These are phyloP conservation scores for Knufia petricola DNA, from an alignment of 2,329 filamentous ascomycete genomes.

Conservation along the genomic window DNA sequence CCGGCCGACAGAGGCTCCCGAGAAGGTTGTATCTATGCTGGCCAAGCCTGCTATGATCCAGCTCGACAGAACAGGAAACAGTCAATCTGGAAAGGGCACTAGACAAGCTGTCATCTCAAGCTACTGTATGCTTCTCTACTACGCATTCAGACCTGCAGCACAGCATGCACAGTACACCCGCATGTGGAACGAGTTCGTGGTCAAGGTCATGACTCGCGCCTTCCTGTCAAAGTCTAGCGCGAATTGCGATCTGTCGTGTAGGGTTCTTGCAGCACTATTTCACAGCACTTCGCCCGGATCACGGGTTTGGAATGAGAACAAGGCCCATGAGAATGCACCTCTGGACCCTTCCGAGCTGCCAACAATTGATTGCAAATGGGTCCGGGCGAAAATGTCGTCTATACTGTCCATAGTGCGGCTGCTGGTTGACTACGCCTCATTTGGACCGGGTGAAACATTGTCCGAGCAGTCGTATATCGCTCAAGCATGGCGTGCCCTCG, in stretches of 20 bases:
- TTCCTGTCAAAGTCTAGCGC: slow-evolving; percentile 36
- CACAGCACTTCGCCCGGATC: slow-evolving; percentile 32
- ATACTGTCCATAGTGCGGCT: slow-evolving; percentile 55
- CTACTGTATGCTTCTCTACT: slow-evolving; percentile 74
- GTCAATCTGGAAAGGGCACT: slow-evolving; percentile 33
- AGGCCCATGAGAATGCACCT: slow-evolving; percentile 52
- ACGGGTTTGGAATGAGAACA: slow-evolving; percentile 64
- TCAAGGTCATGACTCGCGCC: slow-evolving; percentile 52
- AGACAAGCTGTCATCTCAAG: slow-evolving; percentile 56
- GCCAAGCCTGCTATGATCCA: slow-evolving; percentile 60
- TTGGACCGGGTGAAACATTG: slow-evolving; percentile 27
- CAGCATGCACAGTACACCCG: slow-evolving; percentile 57
- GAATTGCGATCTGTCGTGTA: slow-evolving; percentile 52
- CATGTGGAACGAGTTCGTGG: slow-evolving; percentile 70
- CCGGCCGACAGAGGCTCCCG: slow-evolving; percentile 51
- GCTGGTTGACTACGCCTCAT: slow-evolving; percentile 42
- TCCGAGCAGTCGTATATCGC: slow-evolving; percentile 42
- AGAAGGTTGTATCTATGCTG: slow-evolving; percentile 50
- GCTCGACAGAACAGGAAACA: slow-evolving; percentile 54
- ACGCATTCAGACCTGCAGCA: slow-evolving; percentile 63
- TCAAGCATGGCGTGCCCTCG: slow-evolving; percentile 52
- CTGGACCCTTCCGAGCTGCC: slow-evolving; percentile 67
- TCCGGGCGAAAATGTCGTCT: slow-evolving; percentile 58
- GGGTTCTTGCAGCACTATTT: slow-evolving; percentile 63
- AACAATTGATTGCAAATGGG: slow-evolving; percentile 74